phyloP scores from a whole-genome alignment of 768 basidiomycete species.

The Epithele typhae region DNA sequence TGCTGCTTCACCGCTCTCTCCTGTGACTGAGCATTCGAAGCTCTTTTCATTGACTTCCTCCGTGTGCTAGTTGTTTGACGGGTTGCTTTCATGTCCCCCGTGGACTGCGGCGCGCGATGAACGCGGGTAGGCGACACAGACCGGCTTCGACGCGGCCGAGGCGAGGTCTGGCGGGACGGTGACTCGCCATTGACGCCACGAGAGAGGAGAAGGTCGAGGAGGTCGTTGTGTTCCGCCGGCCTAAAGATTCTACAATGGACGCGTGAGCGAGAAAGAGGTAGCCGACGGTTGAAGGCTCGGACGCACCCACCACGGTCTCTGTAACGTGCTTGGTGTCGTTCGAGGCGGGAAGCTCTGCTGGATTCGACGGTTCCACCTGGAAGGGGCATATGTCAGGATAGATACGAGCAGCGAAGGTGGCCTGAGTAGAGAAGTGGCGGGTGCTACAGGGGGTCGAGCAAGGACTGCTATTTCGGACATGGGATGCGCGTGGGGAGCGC shows the following conservation, averaged over 20 bases:
- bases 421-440: too few relatives aligned
- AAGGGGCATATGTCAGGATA: slow-evolving; percentile 2
- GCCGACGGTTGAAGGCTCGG: background rate
- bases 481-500: too few relatives aligned
- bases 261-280: background rate
- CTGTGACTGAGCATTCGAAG: too few relatives aligned
- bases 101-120: background rate
- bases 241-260: slow-evolving; percentile 42
- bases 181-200: slow-evolving; percentile 44
- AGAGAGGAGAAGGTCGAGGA: slow-evolving; percentile 50
- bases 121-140: slow-evolving; percentile 5
- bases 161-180: slow-evolving; percentile 25
- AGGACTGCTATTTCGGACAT: too few relatives aligned
- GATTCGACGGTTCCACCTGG: slow-evolving; percentile 43
- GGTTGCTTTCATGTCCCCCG: background rate
- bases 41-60: background rate
- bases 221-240: slow-evolving; percentile 44
- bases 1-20: too few relatives aligned
- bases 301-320: slow-evolving; percentile 47
- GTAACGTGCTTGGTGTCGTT: slow-evolving; percentile 63
- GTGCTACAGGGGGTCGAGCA: too few relatives aligned
- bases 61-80: too few relatives aligned
- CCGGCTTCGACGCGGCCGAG: slow-evolving; percentile 7
- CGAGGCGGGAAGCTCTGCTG: slow-evolving; percentile 54
- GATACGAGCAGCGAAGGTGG: too few relatives aligned